phyloP scores from a whole-genome alignment of 768 basidiomycete species.

The Trichaptum fuscoviolaceum region DNA sequence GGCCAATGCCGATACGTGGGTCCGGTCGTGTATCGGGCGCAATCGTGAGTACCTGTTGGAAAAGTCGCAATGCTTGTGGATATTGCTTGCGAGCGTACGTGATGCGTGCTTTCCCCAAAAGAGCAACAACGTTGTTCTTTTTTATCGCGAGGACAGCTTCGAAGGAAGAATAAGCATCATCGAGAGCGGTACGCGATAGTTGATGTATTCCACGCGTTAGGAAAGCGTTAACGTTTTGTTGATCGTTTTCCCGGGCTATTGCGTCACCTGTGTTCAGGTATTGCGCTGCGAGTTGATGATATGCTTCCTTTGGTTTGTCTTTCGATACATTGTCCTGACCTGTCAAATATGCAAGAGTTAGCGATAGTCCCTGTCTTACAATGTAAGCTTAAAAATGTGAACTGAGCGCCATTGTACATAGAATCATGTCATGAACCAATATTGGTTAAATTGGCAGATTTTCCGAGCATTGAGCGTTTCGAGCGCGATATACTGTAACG shows the following conservation, averaged over 20 bases:
- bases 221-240: slow-evolving; percentile 51
- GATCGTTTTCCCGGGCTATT: slow-evolving; percentile 48
- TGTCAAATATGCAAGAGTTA: slow-evolving; percentile 21
- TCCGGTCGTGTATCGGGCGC: slow-evolving; percentile 82
- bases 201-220: slow-evolving; percentile 78
- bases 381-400: not conserved
- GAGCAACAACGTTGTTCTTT: slow-evolving; percentile 82
- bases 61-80: slow-evolving; percentile 73
- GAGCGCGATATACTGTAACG: too few relatives aligned
- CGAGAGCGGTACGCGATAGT: slow-evolving; percentile 73
- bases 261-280: slow-evolving; percentile 57
- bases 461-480: too few relatives aligned
- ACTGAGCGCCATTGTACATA: not conserved
- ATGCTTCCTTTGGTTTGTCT: slow-evolving; percentile 62
- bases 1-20: slow-evolving; percentile 91
- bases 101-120: slow-evolving; percentile 85
- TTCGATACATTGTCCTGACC: slow-evolving; percentile 59
- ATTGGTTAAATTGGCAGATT: too few relatives aligned
- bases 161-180: slow-evolving; percentile 78
- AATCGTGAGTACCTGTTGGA: slow-evolving; percentile 77
- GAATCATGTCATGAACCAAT: too few relatives aligned
- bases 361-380: not conserved
- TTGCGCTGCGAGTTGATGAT: slow-evolving; percentile 63
- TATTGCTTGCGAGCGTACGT: slow-evolving; percentile 75
- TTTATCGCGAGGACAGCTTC: slow-evolving; percentile 72